A percentile compares a stretch with the other conserved stretches of the same genome.
Evolutionary conservation across 2,329 filamentous ascomycete genomes (phyloP).

Genomic region (Zymoseptoria ardabiliae): DNA sequence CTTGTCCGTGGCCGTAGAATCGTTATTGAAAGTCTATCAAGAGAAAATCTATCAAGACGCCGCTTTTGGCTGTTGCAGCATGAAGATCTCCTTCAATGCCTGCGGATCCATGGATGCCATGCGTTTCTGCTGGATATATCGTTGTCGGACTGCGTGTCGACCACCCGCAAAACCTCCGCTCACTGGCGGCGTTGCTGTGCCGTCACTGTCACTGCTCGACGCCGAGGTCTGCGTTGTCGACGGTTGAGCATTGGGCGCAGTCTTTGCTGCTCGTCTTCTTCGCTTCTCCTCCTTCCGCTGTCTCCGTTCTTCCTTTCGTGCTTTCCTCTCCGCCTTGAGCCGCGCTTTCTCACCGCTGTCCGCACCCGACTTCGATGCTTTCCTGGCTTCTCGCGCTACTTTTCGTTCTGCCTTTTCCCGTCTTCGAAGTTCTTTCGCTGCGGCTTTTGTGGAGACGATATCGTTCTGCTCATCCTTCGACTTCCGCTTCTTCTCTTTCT

Average conservation of each 20-base stretch:
- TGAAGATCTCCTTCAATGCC: constrained; percentile 78
- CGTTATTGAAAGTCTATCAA: background rate
- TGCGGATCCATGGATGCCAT: constrained; percentile 73
- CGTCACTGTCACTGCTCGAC: constrained; percentile 17
- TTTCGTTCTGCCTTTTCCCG: constrained; percentile 21
- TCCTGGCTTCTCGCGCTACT: constrained; percentile 6
- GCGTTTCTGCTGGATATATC: constrained; percentile 83
- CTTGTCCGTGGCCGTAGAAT: background rate
- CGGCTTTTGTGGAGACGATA: background rate
- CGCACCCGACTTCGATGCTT: constrained; percentile 11
- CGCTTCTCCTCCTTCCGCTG: constrained; percentile 46
- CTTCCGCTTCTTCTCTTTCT: constrained; percentile 30
- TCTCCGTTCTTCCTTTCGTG: constrained; percentile 38
- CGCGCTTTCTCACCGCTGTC: constrained; percentile 26
- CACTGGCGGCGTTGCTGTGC: constrained; percentile 26
- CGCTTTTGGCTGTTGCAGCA: constrained; percentile 48
- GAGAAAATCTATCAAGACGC: constrained; percentile 3
- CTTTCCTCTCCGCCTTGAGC: constrained; percentile 41
- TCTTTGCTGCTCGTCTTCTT: constrained; percentile 38
- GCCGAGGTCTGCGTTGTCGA: constrained; percentile 14
- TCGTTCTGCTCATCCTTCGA: constrained; percentile 28
- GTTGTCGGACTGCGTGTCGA: constrained; percentile 67
- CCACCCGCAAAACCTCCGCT: constrained; percentile 20
- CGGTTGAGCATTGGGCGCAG: constrained; percentile 35
- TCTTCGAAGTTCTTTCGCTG: constrained; percentile 37